Percentiles rank a stretch among this genome's conserved stretches.
Evolutionary conservation across 345 rosid genomes (phyloP).

Genomic region (Hirschfeldia incana): DNA sequence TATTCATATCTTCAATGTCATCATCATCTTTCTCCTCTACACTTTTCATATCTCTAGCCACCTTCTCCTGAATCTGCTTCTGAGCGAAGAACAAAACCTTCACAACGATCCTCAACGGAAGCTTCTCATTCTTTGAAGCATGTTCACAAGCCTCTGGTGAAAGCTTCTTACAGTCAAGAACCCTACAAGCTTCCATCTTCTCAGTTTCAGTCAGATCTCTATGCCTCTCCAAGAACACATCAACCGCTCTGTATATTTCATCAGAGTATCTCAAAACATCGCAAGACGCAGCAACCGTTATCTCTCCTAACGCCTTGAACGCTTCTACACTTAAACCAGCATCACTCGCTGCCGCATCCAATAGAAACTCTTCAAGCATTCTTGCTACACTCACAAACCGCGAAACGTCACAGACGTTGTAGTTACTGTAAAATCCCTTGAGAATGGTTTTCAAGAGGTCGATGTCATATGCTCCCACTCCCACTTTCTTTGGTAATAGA

Average conservation of each 20-base stretch:
- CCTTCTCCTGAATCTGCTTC: constrained; percentile 54
- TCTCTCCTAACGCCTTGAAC: constrained; percentile 55
- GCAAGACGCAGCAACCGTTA: constrained; percentile 47
- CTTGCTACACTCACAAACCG: constrained; percentile 52
- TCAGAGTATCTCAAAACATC: constrained; percentile 53
- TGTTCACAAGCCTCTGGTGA: constrained; percentile 70
- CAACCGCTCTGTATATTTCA: constrained; percentile 70
- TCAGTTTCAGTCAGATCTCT: constrained; percentile 54
- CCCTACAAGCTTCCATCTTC: constrained; percentile 61
- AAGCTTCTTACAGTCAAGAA: constrained; percentile 62
- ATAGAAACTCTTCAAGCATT: constrained; percentile 64
- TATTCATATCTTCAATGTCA: constrained; percentile 64
- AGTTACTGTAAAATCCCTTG: constrained; percentile 54
- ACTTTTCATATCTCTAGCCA: constrained; percentile 35
- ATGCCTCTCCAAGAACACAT: constrained; percentile 68
- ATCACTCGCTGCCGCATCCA: constrained; percentile 57
- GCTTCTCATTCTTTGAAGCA: constrained; percentile 60
- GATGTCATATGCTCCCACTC: constrained; percentile 44
- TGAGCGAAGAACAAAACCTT: constrained; percentile 61
- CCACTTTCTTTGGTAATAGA: constrained; percentile 50
- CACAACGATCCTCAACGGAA: constrained; percentile 64
- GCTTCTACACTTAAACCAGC: constrained; percentile 47
- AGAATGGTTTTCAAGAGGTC: constrained; percentile 61
- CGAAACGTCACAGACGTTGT: constrained; percentile 24
- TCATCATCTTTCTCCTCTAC: constrained; percentile 29